Evolutionary conservation across 1,284 basidiomycete genomes (phyloP), one percentile per base, ranked within the genome.

Genomic region (Sanghuangporus sanghuang): DNA sequence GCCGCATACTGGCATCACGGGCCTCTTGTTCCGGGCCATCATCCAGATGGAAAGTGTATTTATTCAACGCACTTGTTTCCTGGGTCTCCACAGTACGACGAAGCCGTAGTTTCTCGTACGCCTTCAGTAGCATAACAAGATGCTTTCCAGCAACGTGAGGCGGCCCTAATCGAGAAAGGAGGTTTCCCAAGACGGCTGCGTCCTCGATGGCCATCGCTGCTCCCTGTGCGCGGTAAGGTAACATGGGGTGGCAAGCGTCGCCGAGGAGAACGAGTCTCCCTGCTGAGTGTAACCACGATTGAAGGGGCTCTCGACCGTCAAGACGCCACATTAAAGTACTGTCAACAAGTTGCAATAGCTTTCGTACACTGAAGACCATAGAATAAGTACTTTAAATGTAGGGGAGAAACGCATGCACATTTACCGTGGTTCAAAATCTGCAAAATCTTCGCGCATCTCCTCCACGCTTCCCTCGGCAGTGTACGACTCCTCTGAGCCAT

Each of bases 171-270:
- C 74, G 78, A 1, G 82, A 81, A 67, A 88, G 79, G 12, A 87
- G 76, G 59, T 78, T 79, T 0, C 85, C 87, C 18, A 88, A 75
- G 1, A 86, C 83, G 0, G 83, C 84, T 0, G 81, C 85, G 63
- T 89, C 87, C 73, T 89, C 86, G 59, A 88, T 77, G 1, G 86
- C 86, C 78, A 88, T 86, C 3, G 86, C 84, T 12, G 85, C 81
- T 12, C 85, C 87, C 71, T 88, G 86, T 0, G 85, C 87, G 39
- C 84, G 81, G 71, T 87, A 87, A 4, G 87, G 87, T 83, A 87
- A 77, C 85, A 88, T 89, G 0, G 87, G 85, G 68, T 87, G 85
- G 57, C 82, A 83, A 0, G 83, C 77, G 67, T 85, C 84, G 1
- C 84, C 84, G 1, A 85, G 73, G 12, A 85, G 70, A n/a, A 73